These are phyloP conservation scores for Chytriomyces sp. DNA, from an alignment of 192 early-diverging fungal genomes.

Conservation along the genomic window DNA sequence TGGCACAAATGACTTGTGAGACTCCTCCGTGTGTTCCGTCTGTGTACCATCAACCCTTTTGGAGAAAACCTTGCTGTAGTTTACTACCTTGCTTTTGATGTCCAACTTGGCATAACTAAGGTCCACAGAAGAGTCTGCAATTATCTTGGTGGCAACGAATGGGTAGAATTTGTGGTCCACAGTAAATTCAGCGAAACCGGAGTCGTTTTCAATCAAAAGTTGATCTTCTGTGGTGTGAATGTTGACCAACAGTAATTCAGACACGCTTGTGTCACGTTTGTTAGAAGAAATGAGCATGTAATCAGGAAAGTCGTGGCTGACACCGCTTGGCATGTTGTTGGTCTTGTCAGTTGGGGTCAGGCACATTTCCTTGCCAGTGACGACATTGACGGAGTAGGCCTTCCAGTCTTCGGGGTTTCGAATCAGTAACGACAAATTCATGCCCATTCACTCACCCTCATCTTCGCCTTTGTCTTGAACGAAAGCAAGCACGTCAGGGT, in stretches of 20 bases:
- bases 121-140: conserved; percentile 5
- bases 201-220: conserved; percentile 34
- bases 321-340: neutral
- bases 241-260: conserved; percentile 31
- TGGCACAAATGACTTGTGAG: too few species aligned
- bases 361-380: conserved; percentile 12
- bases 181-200: neutral
- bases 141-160: neutral
- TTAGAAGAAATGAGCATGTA: conserved; percentile 34
- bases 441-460: conserved; percentile 35
- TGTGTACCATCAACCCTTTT: too few species aligned
- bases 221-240: conserved; percentile 31
- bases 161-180: conserved; percentile 3
- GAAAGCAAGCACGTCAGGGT: conserved; percentile 34
- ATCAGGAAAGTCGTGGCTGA: conserved; percentile 31
- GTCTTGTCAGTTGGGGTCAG: conserved; percentile 9
- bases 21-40: neutral
- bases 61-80: neutral
- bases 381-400: conserved; percentile 19
- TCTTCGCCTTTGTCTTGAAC: conserved; percentile 39
- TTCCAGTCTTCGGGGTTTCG: conserved; percentile 16
- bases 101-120: neutral
- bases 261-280: conserved; percentile 32
- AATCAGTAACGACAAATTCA: too few species aligned
- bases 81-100: neutral